Percentiles rank a stretch among this genome's conserved stretches.
phyloP scores from a whole-genome alignment of 352 stramenopile genomes.

The Pythium brachiatum region DNA sequence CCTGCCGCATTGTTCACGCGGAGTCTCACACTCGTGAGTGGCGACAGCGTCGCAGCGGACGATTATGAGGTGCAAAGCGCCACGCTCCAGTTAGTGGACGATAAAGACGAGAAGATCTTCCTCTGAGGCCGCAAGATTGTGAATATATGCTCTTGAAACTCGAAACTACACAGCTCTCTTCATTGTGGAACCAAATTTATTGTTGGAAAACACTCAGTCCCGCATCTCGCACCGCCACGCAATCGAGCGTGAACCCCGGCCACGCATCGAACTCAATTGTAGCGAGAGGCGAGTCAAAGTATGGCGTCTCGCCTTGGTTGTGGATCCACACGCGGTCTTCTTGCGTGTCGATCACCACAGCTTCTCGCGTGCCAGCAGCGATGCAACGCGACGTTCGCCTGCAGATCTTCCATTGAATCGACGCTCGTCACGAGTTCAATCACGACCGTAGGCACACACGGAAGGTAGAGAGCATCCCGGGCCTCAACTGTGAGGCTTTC shows the following conservation, averaged over 20 bases:
- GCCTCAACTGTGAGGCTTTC: not conserved
- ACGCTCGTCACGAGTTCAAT: not conserved
- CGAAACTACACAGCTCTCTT: too few relatives aligned
- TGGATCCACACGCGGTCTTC: constrained; percentile 20
- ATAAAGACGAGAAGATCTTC: constrained; percentile 17
- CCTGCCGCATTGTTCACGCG: constrained; percentile 33
- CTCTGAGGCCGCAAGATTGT: too few relatives aligned
- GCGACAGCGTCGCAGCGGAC: constrained; percentile 32
- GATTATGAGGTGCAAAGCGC: constrained; percentile 46
- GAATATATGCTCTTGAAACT: too few relatives aligned
- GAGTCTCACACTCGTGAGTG: constrained; percentile 21
- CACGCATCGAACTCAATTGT: not conserved
- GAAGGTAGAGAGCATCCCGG: not conserved
- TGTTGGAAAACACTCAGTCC: not conserved
- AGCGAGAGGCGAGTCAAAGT: not conserved
- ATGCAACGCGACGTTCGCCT: constrained; percentile 13
- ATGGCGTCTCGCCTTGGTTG: constrained; percentile 17
- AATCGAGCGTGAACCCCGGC: not conserved
- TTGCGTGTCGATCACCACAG: constrained; percentile 22
- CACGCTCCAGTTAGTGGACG: constrained; percentile 22
- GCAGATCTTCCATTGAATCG: not conserved
- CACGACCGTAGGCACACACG: not conserved
- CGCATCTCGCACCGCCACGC: not conserved
- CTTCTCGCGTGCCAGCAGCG: constrained; percentile 18
- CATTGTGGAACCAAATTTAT: too few relatives aligned